Evolutionary conservation across 805 yeast species (phyloP), one percentile per base, ranked within the genome.

Genomic region (Vanderwaltozyma tropicalis): DNA sequence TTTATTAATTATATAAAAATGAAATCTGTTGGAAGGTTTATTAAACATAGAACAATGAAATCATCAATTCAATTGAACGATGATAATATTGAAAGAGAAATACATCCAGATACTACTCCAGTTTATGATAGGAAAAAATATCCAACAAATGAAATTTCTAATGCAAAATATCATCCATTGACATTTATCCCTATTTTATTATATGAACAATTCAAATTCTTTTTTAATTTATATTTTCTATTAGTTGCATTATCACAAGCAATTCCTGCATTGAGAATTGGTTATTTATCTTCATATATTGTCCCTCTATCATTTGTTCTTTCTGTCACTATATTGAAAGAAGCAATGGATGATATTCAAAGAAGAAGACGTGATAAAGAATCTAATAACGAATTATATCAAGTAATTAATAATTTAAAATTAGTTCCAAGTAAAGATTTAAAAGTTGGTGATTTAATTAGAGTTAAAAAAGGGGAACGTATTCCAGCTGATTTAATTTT

Each of bases 201-300:
- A 22, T 94, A 83, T 59, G 96, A 89, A 57, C 99, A 92, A 67
- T 92, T 92, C 76, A 87, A 88, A 64, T 89, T 92, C 59, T 92
- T 92, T 62, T 92, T 87, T 71, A 92, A 92, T 61, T 65, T 92
- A 34, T 92, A 92, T 61, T 92, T 92, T 56, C 64, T 94, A 36
- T 53, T 94, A 16, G 98, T 94, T 46, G 97, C 98, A 13, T 69
- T 94, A 42, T 87, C 96, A 5, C 98, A 92, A 62, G 80, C 80
- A 2, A 70, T 92, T 17, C 96, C 97, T 1, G 84, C 78, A 7
- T 68, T 92, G 37, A 69, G 96, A 48, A 92, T 92, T 26, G 99
- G 99, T 11, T 92, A 89, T 54, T 66, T 92, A 27, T 82, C 95
- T 1, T 83, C 96, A 2, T 92, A 92, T 57, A 71, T 94, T 16